Base-by-base conservation (phyloP, 2,329 filamentous ascomycete species). In the Elsinoe fawcettii region DNA sequence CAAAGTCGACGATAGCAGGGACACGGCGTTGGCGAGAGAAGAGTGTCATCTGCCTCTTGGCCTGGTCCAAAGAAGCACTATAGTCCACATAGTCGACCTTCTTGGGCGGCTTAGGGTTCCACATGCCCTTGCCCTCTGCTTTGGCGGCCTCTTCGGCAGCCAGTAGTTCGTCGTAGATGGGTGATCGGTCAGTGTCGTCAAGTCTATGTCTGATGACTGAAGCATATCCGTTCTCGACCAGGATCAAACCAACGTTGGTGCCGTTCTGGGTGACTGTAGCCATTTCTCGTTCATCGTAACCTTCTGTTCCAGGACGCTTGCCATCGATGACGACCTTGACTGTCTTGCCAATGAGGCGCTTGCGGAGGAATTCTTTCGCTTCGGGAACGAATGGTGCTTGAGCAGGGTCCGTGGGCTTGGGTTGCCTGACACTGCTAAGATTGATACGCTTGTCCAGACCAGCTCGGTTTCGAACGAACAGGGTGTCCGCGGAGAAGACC, bases 131-230 rank as follows among this genome's bases (percentile, higher is more conserved):
- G 73, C 87, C 85, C 64, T 89, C 88, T 61, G 88, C 84, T 74
- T 95, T 91, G 54, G 93, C 92, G 37, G 76, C 72, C 66, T 90
- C 87, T 68, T 93, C 88, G 2, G 88, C 88, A 34, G 84, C 84
- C 16, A 93, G 78, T 11, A 95, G 79, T 66, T 92, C 87, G 66
- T 99, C 93, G 69, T 97, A 99, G 71, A 96, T 91, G 16, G 91
- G 86, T 51, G 91, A 92, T 55, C 93, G 83, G 71, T 99, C 93
- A 3, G 89, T 89, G 68, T 99, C 93, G 67, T 97, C 92, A 73
- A 92, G 88, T 62, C 91, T 84, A 74, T 99, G 93, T 60, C 93
- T 86, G 66, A 99, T 95, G 7, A 99, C 93, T 0, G 91, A 92
- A 22, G 86, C 88, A 76, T 91, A 96, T 27, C 93, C 93, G 63